A percentile compares a stretch with the other conserved stretches of the same genome.
Evolutionary conservation across 2,329 filamentous ascomycete genomes (phyloP).

Genomic region (Sarocladiaceae sp.): DNA sequence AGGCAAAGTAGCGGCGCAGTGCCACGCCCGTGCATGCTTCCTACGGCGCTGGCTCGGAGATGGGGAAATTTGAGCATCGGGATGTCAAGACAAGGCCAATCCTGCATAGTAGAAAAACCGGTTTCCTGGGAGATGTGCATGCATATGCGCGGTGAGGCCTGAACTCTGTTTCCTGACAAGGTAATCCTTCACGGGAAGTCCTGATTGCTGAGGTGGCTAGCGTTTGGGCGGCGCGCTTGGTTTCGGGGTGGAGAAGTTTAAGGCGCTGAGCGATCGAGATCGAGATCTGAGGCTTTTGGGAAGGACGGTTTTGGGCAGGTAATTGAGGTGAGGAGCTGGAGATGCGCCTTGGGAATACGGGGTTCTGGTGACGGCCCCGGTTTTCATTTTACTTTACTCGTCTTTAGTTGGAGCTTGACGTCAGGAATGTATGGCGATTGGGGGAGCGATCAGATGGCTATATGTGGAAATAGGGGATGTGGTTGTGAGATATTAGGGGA

Average conservation of each 20-base stretch:
- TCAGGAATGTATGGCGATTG: neutral
- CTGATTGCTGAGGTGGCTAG: neutral
- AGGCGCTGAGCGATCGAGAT: neutral
- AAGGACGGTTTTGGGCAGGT: neutral
- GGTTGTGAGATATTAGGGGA: no score
- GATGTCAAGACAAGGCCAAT: no score
- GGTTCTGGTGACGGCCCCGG: no score
- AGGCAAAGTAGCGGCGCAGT: no score
- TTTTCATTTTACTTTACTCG: neutral
- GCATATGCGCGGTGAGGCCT: neutral
- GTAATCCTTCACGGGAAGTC: no score
- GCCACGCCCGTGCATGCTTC: no score
- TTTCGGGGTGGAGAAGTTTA: neutral
- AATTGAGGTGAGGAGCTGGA: neutral
- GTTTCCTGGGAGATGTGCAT: neutral
- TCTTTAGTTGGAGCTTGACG: neutral
- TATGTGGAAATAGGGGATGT: no score
- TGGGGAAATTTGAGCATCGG: no score
- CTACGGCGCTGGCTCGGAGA: no score
- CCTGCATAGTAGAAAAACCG: neutral
- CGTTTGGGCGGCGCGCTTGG: no score
- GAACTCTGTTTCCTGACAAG: neutral
- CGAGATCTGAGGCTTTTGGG: slow-evolving; percentile 2
- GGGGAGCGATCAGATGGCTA: no score
- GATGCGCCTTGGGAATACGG: no score